phyloP scores from a whole-genome alignment of 768 basidiomycete genomes.

The Mycena kentingensis region DNA sequence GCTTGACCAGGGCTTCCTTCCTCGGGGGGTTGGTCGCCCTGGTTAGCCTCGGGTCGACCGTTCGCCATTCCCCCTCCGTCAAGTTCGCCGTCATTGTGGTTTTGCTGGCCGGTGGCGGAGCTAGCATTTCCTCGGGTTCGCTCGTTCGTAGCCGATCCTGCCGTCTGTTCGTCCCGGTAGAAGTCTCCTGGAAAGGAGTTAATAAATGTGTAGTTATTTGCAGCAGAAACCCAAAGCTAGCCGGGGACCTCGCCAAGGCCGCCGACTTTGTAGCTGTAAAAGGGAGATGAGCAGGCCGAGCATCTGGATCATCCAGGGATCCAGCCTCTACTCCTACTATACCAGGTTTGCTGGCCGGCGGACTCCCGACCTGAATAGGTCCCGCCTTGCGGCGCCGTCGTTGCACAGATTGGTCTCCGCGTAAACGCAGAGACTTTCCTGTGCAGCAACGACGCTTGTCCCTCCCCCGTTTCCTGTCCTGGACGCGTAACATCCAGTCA shows the following conservation, averaged over 20 bases:
- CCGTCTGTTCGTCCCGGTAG: neutral
- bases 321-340: neutral
- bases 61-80: neutral
- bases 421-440: neutral
- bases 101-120: neutral
- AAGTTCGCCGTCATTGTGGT: neutral
- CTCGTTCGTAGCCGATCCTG: neutral
- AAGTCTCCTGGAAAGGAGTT: neutral
- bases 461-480: constrained; percentile 10
- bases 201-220: neutral
- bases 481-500: neutral
- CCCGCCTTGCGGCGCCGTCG: neutral
- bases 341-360: constrained; percentile 1
- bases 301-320: constrained; percentile 2
- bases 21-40: neutral
- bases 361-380: neutral
- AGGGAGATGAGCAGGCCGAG: neutral
- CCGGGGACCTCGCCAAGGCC: constrained; percentile 6
- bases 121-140: neutral
- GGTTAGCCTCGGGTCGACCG: neutral
- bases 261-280: constrained; percentile 5
- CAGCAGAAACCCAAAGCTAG: constrained; percentile 1
- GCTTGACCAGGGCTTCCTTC: neutral
- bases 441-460: neutral
- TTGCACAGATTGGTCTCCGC: neutral